Conservation (phyloP, 2,329 filamentous ascomycete genomes). For the Aureobasidium uvarum region DNA sequence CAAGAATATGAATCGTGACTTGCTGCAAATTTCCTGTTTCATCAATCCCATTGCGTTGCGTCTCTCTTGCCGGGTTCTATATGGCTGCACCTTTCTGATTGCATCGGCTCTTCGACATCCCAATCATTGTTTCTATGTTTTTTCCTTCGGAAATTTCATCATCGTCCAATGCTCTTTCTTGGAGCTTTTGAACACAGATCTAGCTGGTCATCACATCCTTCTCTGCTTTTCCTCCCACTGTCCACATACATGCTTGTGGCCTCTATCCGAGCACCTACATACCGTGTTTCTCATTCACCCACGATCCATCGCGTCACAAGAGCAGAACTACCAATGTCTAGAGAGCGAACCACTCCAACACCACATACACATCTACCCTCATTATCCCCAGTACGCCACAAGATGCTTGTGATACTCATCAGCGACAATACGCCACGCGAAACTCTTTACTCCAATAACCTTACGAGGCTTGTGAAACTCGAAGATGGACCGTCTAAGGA, state of each 20-base stretch:
- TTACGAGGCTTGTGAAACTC: neutral
- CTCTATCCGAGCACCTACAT: neutral
- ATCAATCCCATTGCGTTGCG: neutral
- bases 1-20: neutral
- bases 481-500: neutral
- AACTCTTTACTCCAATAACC: neutral
- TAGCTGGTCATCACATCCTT: neutral
- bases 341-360: neutral
- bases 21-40: neutral
- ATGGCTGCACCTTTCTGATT: neutral
- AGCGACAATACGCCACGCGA: neutral
- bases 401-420: neutral
- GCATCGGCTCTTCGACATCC: neutral
- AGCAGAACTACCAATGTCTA: neutral
- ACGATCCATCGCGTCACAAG: neutral
- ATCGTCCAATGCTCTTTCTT: neutral
- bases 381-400: neutral
- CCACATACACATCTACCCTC: neutral
- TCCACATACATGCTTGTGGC: neutral
- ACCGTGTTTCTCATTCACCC: too few species aligned
- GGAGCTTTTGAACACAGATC: neutral
- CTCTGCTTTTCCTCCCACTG: neutral
- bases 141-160: neutral
- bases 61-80: neutral
- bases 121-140: too few species aligned